A percentile compares a stretch with the other conserved stretches of the same genome.
Evolutionary conservation across 805 yeast species (phyloP).

Genomic region (Candida silvicultrix): DNA sequence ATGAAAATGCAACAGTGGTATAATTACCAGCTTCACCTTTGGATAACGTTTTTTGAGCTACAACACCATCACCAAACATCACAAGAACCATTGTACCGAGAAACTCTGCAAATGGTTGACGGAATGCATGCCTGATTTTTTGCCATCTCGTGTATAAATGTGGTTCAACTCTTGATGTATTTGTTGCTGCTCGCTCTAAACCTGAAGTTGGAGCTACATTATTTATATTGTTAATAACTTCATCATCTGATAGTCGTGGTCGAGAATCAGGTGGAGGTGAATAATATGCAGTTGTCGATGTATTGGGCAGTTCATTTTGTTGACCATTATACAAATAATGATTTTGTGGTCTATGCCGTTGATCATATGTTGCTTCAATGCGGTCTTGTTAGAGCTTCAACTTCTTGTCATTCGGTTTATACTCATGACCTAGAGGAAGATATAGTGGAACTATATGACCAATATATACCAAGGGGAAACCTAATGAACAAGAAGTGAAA

Average conservation of each 20-base stretch:
- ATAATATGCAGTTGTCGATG: background rate
- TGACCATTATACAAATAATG: background rate
- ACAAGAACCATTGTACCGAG: constrained; percentile 42
- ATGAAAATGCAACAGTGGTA: constrained; percentile 37
- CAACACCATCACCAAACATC: constrained; percentile 41
- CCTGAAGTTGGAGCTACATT: constrained; percentile 22
- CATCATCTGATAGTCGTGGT: no score
- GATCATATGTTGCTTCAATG: background rate
- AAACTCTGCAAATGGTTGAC: constrained; percentile 48
- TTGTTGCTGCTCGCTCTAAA: constrained; percentile 21
- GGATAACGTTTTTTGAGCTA: constrained; percentile 37
- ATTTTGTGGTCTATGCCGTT: background rate
- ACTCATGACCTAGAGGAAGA: no score
- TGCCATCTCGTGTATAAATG: constrained; percentile 17
- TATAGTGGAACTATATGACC: no score
- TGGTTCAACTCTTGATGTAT: constrained; percentile 6
- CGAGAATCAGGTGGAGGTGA: background rate
- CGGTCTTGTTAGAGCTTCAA: no score
- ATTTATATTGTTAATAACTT: constrained; percentile 4
- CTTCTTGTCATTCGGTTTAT: no score
- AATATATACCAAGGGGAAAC: no score
- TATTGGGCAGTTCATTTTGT: background rate
- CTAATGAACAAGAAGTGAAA: background rate
- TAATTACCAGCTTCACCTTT: constrained; percentile 32
- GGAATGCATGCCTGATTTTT: constrained; percentile 23